Conservation (phyloP, 1,139 yeast genomes). For the Meyerozyma smithsonii region DNA sequence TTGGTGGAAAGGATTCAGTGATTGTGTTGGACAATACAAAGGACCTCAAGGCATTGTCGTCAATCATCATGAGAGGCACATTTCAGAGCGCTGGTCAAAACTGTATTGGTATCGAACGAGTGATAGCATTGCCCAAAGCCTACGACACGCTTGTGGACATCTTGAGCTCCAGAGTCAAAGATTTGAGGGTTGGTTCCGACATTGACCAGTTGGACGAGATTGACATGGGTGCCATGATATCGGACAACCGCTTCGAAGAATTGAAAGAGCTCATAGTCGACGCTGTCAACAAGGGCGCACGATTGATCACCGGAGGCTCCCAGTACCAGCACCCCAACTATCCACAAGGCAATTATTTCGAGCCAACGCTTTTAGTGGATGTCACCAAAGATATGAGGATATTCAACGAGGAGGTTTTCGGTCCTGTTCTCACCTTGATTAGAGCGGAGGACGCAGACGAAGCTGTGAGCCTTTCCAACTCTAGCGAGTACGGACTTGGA, state of each 20-base stretch:
- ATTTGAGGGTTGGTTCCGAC: slow-evolving; percentile 78
- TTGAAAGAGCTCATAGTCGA: slow-evolving; percentile 63
- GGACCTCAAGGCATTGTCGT: slow-evolving; percentile 57
- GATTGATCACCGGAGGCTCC: slow-evolving; percentile 72
- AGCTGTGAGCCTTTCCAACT: slow-evolving; percentile 76
- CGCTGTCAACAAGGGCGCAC: slow-evolving; percentile 82
- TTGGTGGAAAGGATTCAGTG: slow-evolving; percentile 94
- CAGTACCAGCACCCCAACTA: slow-evolving; percentile 81
- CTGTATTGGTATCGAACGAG: slow-evolving; percentile 95
- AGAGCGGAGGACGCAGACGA: slow-evolving; percentile 61
- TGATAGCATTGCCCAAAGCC: slow-evolving; percentile 65
- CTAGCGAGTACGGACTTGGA: slow-evolving; percentile 88
- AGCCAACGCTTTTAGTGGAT: slow-evolving; percentile 80
- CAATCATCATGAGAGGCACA: slow-evolving; percentile 87
- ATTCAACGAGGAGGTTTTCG: slow-evolving; percentile 89
- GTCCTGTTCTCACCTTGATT: slow-evolving; percentile 79
- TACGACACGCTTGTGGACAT: slow-evolving; percentile 59
- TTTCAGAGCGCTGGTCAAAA: slow-evolving; percentile 97
- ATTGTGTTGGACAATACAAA: slow-evolving; percentile 73
- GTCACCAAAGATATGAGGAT: slow-evolving; percentile 75
- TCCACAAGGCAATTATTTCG: slow-evolving; percentile 91
- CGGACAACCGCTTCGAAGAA: slow-evolving; percentile 64
- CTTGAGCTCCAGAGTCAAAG: slow-evolving; percentile 52
- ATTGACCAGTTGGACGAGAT: slow-evolving; percentile 85
- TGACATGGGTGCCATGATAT: slow-evolving; percentile 95